These are phyloP conservation scores for Sequoia sempervirens DNA, from an alignment of 75 land plant species.

Conservation along the genomic window DNA sequence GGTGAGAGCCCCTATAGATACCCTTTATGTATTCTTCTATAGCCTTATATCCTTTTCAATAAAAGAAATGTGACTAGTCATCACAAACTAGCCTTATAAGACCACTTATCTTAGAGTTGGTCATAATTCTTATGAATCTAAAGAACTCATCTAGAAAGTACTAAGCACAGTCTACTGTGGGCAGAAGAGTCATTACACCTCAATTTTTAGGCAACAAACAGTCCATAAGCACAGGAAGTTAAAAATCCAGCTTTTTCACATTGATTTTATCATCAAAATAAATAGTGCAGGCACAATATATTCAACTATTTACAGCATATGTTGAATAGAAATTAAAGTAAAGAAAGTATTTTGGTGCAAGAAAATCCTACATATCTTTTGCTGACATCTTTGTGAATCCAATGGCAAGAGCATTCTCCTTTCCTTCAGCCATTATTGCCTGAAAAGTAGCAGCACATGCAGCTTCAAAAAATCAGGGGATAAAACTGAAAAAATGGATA, in stretches of 20 bases:
- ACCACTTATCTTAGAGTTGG: background rate
- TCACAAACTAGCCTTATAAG: background rate
- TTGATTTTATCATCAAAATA: background rate
- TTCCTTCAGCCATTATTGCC: conserved; percentile 99
- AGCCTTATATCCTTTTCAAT: background rate
- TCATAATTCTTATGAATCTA: background rate
- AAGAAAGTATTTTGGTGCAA: background rate
- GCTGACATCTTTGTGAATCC: conserved; percentile 99
- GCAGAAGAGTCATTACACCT: no score
- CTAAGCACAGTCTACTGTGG: background rate
- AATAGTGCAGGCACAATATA: background rate
- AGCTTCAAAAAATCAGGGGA: background rate
- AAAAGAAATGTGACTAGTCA: background rate
- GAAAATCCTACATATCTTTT: conserved; percentile 77
- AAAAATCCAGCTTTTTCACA: background rate
- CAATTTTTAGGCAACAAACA: background rate
- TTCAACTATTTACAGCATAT: background rate
- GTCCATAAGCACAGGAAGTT: conserved; percentile 2
- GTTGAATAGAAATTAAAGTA: background rate
- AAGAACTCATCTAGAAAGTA: background rate
- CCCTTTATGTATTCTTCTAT: no score
- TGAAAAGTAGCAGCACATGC: conserved; percentile 21
- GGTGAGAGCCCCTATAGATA: no score
- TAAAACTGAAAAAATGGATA: background rate
- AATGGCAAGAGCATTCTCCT: conserved; percentile 98